Base-by-base conservation (phyloP, 805 yeast genomes). In the Lachancea sp. region DNA sequence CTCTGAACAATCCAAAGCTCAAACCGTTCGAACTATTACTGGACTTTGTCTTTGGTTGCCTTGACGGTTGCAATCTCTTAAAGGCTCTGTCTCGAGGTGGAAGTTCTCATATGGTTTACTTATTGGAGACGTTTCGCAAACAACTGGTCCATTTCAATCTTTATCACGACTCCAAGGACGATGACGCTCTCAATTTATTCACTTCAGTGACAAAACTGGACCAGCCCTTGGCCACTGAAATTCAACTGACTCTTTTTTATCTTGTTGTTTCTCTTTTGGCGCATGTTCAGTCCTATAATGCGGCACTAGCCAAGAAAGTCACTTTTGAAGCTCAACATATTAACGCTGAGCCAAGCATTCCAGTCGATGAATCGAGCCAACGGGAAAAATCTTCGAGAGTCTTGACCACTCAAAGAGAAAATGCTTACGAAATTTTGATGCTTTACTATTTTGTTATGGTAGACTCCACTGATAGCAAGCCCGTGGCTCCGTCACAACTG, bases 191-290 rank as follows among this genome's bases (percentile, higher is more conserved):
- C 20, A 39, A 29, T 17, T 29, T 48, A 25, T 15, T 39, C 12
- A 34, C 27, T 5, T 35, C 39, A 5, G 40, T 34, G 20, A 44
- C 47, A 8, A 37, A 38, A 18, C 39, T 60, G 19, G 56, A 55
- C 20, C 52, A 50, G 26, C 49, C 59, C 12, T 63, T 61, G 29
- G 43, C 55, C 13, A 49, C 56, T 18, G 65, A 60, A 34, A 54
- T 60, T 26, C 62, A 60, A 35, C 33, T 62, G 19, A 60, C 67
- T 2, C 42, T 60, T 32, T 52, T 51, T 38, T 62, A 60, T 38
- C 46, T 62, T 18, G 46, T 57, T 3, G 43, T 51, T 16, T 46
- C 50, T 6, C 49, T 48, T 12, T 37, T 55, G 1, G 38, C 56
- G 3, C 45, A 49, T 18, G 33, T 42, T 11, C 47, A 38, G 16